Evolutionary conservation across 2,329 filamentous ascomycete species (phyloP), one percentile per base, ranked within the genome.

Genomic region (Ophiostoma piceae): DNA sequence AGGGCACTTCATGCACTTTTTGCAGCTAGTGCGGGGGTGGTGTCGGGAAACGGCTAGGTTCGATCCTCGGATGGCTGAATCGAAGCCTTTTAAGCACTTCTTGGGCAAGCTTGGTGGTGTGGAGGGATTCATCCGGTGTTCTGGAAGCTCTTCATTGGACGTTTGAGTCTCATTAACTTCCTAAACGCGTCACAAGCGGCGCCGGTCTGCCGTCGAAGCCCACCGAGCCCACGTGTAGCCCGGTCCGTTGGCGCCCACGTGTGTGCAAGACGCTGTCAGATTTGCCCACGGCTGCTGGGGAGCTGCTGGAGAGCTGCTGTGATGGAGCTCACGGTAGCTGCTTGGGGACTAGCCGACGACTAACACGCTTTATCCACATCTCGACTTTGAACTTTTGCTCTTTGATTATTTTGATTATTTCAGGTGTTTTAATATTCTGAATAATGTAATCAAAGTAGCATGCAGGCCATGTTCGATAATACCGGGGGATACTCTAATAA

Each of bases 241-340:
- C 51, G 22, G n/a, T 26, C 51, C 51, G 51, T 57, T 57, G 51
- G 22, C 22, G 51, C 51, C 57, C 57, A 62, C 57, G 57, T 62
- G 57, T 62, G 22, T 7, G 11, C 11, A 62, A 32, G 57, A 32
- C 22, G 57, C 57, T 62, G 57, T 14, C 11, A 26, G 57, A 62
- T 62, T 62, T 32, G 57, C 26, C 7, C 57, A 19, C 26, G 26
- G 43, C 43, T 47, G 43, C 43, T 19, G 16, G 51, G 9, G 43
- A 57, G 51, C 51, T 57, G 19, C n/a, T 57, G n/a, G 51, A 26
- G 43, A 57, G 51, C 51, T 57, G 19, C 9, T 57, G 9, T 8
- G 47, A n/a, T n/a, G 47, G n/a, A 22, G 47, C 47, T 19, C 3
- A 2, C n/a, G 43, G 51, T 57, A 57, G 51, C 51, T 47, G 51